A percentile compares a stretch with the other conserved stretches of the same genome.
Conservation (phyloP, 164 flowering plant species). For the Sedum album region DNA sequence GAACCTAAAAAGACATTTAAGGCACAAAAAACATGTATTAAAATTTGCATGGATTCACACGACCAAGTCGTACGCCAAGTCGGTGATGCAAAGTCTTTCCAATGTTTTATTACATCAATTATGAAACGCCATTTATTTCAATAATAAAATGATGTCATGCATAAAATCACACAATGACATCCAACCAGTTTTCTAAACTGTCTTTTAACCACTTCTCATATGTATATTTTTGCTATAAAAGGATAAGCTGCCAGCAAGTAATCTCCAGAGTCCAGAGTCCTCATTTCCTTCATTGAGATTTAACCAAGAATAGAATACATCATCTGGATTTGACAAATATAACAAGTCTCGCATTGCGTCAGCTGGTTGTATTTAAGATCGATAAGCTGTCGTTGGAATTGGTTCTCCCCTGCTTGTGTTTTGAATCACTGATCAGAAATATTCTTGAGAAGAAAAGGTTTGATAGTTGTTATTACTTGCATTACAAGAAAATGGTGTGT, state of each 20-base stretch:
- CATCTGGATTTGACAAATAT: background rate
- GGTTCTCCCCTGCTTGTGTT: too few relatives aligned
- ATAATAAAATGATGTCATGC: background rate
- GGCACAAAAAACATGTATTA: background rate
- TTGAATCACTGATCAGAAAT: background rate
- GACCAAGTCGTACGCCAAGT: background rate
- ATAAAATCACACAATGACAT: background rate
- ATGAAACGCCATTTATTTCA: background rate
- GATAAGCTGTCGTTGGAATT: too few relatives aligned
- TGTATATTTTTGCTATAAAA: background rate
- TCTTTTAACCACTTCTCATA: background rate
- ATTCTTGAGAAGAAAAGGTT: background rate
- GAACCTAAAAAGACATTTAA: background rate
- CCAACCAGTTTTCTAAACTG: background rate
- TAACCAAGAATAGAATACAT: too few relatives aligned
- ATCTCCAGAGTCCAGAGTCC: background rate
- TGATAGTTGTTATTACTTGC: background rate
- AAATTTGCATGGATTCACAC: background rate
- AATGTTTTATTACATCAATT: background rate
- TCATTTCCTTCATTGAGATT: too few relatives aligned
- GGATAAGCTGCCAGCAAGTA: background rate
- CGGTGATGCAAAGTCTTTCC: background rate
- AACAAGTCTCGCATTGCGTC: background rate
- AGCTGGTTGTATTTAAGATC: too few relatives aligned
- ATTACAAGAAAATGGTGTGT: conserved; percentile 13